Conservation (phyloP, 331 rosid genomes). For the Pyracantha coccinea region DNA sequence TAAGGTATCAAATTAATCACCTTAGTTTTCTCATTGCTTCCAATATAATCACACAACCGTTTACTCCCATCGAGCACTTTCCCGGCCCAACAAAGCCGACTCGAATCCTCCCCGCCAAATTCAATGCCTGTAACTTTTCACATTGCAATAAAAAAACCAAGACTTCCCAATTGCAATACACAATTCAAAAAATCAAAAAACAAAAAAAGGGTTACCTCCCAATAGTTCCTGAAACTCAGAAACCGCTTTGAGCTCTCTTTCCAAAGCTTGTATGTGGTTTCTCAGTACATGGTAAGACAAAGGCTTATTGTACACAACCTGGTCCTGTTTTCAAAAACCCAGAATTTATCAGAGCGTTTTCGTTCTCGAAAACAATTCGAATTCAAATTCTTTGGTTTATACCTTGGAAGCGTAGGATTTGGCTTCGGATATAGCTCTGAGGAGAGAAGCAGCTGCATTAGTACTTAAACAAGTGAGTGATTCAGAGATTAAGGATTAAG, state of each 20-base stretch:
- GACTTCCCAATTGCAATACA: not conserved
- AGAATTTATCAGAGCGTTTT: not conserved
- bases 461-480: not conserved
- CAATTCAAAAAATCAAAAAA: not conserved
- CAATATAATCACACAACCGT: slow-evolving; percentile 15
- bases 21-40: slow-evolving; percentile 22
- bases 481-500: not conserved
- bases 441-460: slow-evolving; percentile 4
- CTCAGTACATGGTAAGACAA: slow-evolving; percentile 4
- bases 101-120: not conserved
- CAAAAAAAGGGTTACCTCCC: slow-evolving; percentile 1
- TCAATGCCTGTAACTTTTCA: slow-evolving; percentile 1
- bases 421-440: slow-evolving; percentile 22
- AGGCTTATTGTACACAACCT: slow-evolving; percentile 14
- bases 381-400: not conserved
- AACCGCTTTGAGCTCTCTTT: slow-evolving; percentile 4
- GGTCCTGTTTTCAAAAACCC: slow-evolving; percentile 7
- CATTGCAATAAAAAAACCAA: not conserved
- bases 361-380: not conserved
- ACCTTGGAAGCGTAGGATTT: slow-evolving; percentile 21
- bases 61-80: slow-evolving; percentile 10
- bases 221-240: slow-evolving; percentile 5
- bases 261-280: slow-evolving; percentile 7
- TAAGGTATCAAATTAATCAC: not conserved
- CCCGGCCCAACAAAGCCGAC: slow-evolving; percentile 15